Evolutionary conservation across 108 stramenopile species (phyloP).

Genomic region (Epithemia pelagica): DNA sequence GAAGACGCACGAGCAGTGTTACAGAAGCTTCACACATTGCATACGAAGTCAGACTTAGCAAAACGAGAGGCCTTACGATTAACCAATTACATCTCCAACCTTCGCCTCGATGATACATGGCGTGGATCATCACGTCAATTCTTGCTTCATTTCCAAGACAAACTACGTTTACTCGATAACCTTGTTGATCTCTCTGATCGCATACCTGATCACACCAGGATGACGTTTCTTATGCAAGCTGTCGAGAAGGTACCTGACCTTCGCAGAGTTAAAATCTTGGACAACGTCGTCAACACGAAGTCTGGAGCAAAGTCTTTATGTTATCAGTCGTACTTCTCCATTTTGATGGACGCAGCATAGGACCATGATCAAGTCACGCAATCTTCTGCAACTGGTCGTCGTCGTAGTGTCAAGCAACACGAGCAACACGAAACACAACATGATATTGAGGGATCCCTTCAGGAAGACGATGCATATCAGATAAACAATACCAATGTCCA

Average conservation of each 20-base stretch:
- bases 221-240: background rate
- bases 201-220: background rate
- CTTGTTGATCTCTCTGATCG: conserved; percentile 1
- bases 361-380: background rate
- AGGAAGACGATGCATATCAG: no score
- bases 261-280: background rate
- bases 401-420: background rate
- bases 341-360: background rate
- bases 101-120: background rate
- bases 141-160: conserved; percentile 11
- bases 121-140: conserved; percentile 4
- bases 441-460: no score
- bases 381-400: background rate
- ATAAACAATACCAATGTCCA: no score
- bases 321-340: background rate
- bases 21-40: background rate
- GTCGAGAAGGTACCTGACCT: background rate
- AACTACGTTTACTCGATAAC: conserved; percentile 5
- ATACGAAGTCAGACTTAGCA: conserved; percentile 4
- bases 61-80: background rate
- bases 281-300: background rate
- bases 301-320: background rate
- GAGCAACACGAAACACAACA: no score
- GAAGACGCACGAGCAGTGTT: conserved; percentile 17
- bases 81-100: conserved; percentile 3